phyloP scores from a whole-genome alignment of 1,284 basidiomycete species.

The Cryptococcus wingfieldii region DNA sequence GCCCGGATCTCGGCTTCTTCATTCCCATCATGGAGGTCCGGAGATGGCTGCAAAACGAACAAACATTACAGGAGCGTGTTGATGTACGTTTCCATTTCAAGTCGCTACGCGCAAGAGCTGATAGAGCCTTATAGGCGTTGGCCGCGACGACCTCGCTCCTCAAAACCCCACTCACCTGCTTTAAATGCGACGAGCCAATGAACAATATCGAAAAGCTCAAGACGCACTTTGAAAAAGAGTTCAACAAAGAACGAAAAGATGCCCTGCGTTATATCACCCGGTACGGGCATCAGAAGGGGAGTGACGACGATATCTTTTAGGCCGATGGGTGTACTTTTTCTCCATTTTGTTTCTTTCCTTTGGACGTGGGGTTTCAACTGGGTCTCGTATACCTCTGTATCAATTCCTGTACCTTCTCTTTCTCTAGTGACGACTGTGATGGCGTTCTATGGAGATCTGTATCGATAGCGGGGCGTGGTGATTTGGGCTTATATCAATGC shows the following conservation, averaged over 20 bases:
- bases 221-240: conserved; percentile 46
- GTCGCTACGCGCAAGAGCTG: background rate
- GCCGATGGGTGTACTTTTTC: background rate
- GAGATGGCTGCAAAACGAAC: conserved; percentile 61
- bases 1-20: conserved; percentile 82
- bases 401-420: background rate
- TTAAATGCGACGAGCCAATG: conserved; percentile 59
- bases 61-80: conserved; percentile 18
- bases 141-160: conserved; percentile 57
- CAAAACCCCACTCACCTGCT: conserved; percentile 65
- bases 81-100: conserved; percentile 41
- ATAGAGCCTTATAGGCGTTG: conserved; percentile 50
- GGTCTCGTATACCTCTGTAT: background rate
- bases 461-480: conserved; percentile 1
- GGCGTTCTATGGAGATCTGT: background rate
- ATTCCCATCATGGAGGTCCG: conserved; percentile 70
- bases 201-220: conserved; percentile 76
- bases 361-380: background rate
- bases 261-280: conserved; percentile 44
- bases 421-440: no score
- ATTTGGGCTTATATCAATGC: background rate
- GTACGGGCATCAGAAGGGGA: conserved; percentile 18
- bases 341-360: no score
- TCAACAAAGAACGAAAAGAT: conserved; percentile 26
- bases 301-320: conserved; percentile 20